A percentile compares a stretch with the other conserved stretches of the same genome.
phyloP scores from a whole-genome alignment of 164 flowering plant species.

The Macadamia tetraphylla region DNA sequence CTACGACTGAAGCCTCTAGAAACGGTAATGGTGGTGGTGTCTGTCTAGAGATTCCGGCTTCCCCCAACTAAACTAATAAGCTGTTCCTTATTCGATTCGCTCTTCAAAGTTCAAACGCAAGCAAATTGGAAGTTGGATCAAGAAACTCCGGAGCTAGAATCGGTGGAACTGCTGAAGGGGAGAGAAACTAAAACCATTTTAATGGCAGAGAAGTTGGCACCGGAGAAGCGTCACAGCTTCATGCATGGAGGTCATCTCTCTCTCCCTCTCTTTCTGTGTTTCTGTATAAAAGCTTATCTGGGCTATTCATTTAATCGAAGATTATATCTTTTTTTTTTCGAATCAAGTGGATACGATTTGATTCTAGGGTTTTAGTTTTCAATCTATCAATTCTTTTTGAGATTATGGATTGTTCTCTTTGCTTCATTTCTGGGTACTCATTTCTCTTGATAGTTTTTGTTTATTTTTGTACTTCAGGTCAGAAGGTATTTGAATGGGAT shows the following conservation, averaged over 20 bases:
- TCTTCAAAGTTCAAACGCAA: too few relatives aligned
- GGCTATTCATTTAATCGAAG: neutral
- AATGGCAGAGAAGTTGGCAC: conserved; percentile 89
- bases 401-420: neutral
- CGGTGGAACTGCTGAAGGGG: neutral
- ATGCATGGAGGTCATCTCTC: conserved; percentile 37
- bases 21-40: too few relatives aligned
- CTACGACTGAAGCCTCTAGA: too few relatives aligned
- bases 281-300: conserved; percentile 1
- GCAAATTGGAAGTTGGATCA: too few relatives aligned
- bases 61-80: too few relatives aligned
- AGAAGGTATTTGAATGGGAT: conserved; percentile 94
- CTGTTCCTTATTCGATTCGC: too few relatives aligned
- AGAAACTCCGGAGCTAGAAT: too few relatives aligned
- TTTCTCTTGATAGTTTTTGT: neutral
- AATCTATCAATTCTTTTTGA: neutral
- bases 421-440: neutral
- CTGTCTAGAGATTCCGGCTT: too few relatives aligned
- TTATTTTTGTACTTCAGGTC: conserved; percentile 34
- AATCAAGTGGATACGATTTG: neutral
- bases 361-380: neutral
- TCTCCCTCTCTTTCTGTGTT: conserved; percentile 1
- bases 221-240: conserved; percentile 74
- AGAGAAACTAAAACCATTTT: neutral
- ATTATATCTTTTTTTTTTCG: neutral